Conservation (phyloP, 257 asterid species). For the Solanum sitiens region DNA sequence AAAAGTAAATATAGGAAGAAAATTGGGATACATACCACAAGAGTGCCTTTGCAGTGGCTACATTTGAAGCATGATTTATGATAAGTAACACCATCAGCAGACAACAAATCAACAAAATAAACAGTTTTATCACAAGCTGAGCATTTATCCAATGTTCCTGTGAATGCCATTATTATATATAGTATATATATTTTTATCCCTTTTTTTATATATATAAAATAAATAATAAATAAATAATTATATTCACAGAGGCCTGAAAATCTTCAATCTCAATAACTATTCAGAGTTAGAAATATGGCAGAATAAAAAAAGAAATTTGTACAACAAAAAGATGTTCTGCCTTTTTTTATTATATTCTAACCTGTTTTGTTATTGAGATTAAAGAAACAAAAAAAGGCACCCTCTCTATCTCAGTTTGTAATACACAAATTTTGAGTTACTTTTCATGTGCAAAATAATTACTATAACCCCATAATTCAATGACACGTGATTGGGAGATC, state of each 20-base stretch:
- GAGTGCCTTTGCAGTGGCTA: constrained; percentile 73
- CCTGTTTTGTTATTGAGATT: constrained; percentile 23
- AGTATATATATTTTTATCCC: background rate
- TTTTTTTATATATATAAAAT: background rate
- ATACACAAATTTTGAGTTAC: background rate
- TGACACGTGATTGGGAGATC: constrained; percentile 61
- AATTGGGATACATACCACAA: constrained; percentile 38
- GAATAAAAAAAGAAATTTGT: background rate
- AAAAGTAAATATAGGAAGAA: background rate
- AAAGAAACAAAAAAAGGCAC: constrained; percentile 8
- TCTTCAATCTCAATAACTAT: background rate
- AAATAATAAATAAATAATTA: background rate
- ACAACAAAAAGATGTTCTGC: background rate
- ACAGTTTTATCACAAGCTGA: constrained; percentile 48
- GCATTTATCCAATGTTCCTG: constrained; percentile 51
- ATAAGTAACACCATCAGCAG: constrained; percentile 45
- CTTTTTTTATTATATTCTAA: background rate
- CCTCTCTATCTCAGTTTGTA: constrained; percentile 2
- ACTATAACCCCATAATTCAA: constrained; percentile 1
- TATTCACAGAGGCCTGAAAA: background rate
- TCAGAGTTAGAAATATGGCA: background rate
- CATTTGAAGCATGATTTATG: constrained; percentile 54
- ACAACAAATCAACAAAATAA: constrained; percentile 49
- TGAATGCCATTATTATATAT: constrained; percentile 22
- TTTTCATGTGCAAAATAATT: constrained; percentile 9